Evolutionary conservation across 805 yeast species (phyloP), one percentile per base, ranked within the genome.

Genomic region (Candida chilensis): DNA sequence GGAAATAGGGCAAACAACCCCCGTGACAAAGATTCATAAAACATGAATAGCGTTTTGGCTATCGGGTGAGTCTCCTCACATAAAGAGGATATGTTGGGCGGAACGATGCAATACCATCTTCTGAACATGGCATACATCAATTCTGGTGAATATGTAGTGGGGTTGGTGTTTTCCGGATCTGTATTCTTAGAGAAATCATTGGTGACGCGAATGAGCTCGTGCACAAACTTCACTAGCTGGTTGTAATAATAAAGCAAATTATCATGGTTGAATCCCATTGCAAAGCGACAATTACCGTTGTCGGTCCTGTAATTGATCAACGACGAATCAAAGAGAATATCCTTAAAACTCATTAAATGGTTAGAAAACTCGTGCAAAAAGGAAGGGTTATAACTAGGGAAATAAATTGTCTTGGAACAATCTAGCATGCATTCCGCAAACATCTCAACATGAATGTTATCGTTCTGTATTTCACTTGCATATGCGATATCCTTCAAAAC

Each of bases 321-420:
- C 27, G 21, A 24, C 25, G 29, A 28, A 16, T 28, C 21, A 27
- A 24, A 30, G 18, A 20, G 30, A 16, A 4, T 11, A 5, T 15
- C 3, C 22, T 12, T 26, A 22, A 19, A 48, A 29, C 16, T 33
- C 24, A 21, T 36, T 25, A 17, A 44, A 27, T 27, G 39, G 44
- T 17, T 36, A 14, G 12, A 33, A 20, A 42, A 33, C 24, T 52
- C 56, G 25, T 27, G 27, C 8, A 50, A 24, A 26, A 42, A 43
- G 8, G 34, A 18, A 2, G 55, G 51, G 20, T 43, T 38, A 33
- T 52, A 52, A 3, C 42, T 27, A 15, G 55, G 55, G 17, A 55
- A 22, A n/a, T 22, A 22, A 22, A 22, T 22, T 7, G 25, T 22
- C 13, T 22, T 22, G 25, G 25, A 22, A 11, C 11, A 22, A 22